Percentiles rank a stretch among this genome's conserved stretches.
phyloP scores from a whole-genome alignment of 2,329 filamentous ascomycete species.

The Botrytis porri region DNA sequence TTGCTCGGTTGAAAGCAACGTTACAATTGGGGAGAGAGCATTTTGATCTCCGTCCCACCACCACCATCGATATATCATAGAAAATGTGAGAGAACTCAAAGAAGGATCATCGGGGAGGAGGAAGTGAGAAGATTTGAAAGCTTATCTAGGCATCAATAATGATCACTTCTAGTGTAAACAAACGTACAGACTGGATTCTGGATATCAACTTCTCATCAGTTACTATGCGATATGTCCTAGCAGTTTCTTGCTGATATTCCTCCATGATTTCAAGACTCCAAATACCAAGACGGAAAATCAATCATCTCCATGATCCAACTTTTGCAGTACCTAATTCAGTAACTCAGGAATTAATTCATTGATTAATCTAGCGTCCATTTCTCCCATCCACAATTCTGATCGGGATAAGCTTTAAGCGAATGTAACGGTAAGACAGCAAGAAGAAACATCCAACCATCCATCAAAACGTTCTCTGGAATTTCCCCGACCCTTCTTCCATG shows the following conservation, averaged over 20 bases:
- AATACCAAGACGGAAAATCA: background rate
- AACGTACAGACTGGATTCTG: too few species aligned
- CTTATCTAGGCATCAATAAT: background rate
- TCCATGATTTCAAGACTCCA: too few species aligned
- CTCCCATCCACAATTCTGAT: background rate
- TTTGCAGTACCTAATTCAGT: background rate
- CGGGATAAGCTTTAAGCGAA: slow-evolving; percentile 1
- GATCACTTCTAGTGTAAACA: too few species aligned
- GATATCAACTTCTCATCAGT: too few species aligned
- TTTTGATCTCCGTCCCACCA: background rate
- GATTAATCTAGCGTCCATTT: background rate
- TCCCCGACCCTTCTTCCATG: background rate
- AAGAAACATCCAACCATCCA: background rate
- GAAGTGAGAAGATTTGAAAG: background rate
- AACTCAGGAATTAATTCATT: too few species aligned
- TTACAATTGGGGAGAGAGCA: slow-evolving; percentile 3
- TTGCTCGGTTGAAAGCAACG: slow-evolving; percentile 15
- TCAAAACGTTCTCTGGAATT: background rate
- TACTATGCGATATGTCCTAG: too few species aligned
- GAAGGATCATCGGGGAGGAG: background rate
- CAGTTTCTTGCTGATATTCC: too few species aligned
- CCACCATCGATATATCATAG: background rate
- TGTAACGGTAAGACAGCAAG: slow-evolving; percentile 4
- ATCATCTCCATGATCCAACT: background rate
- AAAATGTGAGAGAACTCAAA: background rate